A percentile compares a stretch with the other conserved stretches of the same genome.
Conservation (phyloP, 2,329 filamentous ascomycete genomes). For the Diaporthe humulicola region DNA sequence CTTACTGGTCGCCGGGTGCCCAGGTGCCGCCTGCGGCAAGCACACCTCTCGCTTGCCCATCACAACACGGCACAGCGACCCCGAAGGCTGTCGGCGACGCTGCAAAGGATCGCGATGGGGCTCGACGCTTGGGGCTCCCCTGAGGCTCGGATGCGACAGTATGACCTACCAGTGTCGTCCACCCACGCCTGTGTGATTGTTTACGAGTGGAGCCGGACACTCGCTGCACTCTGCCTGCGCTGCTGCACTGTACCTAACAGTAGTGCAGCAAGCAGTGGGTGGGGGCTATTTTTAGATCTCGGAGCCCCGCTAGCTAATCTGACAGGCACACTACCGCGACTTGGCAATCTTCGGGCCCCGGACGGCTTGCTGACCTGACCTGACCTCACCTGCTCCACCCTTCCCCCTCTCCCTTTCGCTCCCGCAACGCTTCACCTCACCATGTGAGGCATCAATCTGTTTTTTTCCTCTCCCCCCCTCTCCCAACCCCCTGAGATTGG, state of each 20-base stretch:
- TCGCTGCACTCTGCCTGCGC: not conserved
- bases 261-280: conserved; percentile 17
- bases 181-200: not conserved
- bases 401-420: not conserved
- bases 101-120: conserved; percentile 20
- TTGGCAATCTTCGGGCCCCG: conserved; percentile 32
- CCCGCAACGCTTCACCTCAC: conserved; percentile 5
- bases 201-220: not conserved
- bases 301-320: conserved; percentile 34
- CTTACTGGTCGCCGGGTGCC: conserved; percentile 21
- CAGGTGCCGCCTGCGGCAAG: conserved; percentile 19
- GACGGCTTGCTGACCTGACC: conserved; percentile 26
- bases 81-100: conserved; percentile 20
- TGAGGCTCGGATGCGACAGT: conserved; percentile 18
- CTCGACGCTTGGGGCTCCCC: not conserved
- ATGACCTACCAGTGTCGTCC: not conserved
- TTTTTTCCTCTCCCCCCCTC: not conserved
- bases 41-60: not conserved
- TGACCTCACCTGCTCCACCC: conserved; percentile 25
- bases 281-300: conserved; percentile 39
- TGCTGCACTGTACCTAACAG: not conserved
- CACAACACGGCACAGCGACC: conserved; percentile 8
- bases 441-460: not conserved
- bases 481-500: conserved; percentile 21
- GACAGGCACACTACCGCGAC: not conserved